Base-by-base conservation (phyloP, 805 yeast genomes). In the Hanseniaspora clermontiae region DNA sequence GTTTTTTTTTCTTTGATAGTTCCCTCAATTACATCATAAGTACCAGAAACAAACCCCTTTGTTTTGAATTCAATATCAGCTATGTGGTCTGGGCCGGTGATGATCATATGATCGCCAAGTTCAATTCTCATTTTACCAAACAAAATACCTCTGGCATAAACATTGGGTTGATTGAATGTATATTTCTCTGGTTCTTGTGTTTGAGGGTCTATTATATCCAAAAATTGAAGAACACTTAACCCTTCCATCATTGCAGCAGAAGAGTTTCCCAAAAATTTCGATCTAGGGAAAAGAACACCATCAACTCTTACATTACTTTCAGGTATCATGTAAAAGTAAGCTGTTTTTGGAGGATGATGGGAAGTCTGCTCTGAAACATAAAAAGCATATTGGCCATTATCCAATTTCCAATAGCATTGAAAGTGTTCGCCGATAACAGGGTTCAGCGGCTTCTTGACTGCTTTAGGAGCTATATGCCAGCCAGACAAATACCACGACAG, bases 201-300 rank as follows among this genome's bases (percentile, higher is more conserved):
- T 39, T 70, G 61, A n/a, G 68, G 60, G 60, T 80, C 80, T 40
- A 68, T 67, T 29, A 78, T 73, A 62, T 85, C 84, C 49, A 81
- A 74, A 59, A 91, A 79, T 43, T 85, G 78, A 19, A 90, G 70
- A 50, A 78, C 81, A 1, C 87, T 91, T 57, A 77, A 66, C 20
- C 98, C 98, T 63, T 90, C 96, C 98, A 93, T 93, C 68, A 93
- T 80, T 1, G 96, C 95, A 20, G 97, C 98, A 0, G 96, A 90
- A 1, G 96, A 88, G 66, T 93, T 93, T 36, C 98, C 98, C 59
- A 91, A 74, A 64, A 93, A 93, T 64, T 80, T 79, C 1, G 97
- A 89, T 65, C 79, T 83, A 24, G 98, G 98, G 46, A 88, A 75
- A 19, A 89, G 81, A 14, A 84, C 77, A 34, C 98, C 98, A 65